These are phyloP conservation scores for Pseudogymnoascus sp. DNA, from an alignment of 2,329 filamentous ascomycete species.

Conservation along the genomic window DNA sequence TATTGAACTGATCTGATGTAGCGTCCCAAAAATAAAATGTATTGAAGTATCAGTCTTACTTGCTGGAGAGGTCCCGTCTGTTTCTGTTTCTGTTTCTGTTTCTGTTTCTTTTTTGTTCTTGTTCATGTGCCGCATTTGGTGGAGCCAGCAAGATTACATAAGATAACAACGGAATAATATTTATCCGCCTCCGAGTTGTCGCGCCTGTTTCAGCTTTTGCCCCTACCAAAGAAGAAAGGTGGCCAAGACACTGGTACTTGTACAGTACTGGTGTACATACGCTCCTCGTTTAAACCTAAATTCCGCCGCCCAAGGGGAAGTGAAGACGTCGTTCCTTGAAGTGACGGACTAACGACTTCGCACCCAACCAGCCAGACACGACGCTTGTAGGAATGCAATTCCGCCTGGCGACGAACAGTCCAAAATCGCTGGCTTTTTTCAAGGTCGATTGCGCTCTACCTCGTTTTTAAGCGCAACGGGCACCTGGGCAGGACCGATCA, in stretches of 20 bases:
- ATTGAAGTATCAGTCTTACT: background rate
- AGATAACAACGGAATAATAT: background rate
- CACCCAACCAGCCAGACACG: slow-evolving; percentile 5
- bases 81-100: too few relatives aligned
- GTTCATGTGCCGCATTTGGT: background rate
- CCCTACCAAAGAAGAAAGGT: slow-evolving; percentile 7
- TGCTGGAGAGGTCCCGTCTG: background rate
- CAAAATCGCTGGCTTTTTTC: slow-evolving; percentile 1
- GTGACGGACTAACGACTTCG: background rate
- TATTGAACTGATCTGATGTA: background rate
- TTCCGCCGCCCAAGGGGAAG: slow-evolving; percentile 6
- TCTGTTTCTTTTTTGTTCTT: background rate
- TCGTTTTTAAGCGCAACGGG: background rate
- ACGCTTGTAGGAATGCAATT: slow-evolving; percentile 7
- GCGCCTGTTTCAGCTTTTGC: slow-evolving; percentile 7
- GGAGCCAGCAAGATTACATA: background rate
- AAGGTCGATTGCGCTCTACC: background rate
- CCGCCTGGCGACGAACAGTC: slow-evolving; percentile 2
- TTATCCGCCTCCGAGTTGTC: background rate
- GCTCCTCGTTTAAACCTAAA: slow-evolving; percentile 9
- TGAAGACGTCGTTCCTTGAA: slow-evolving; percentile 6
- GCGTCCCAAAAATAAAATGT: background rate
- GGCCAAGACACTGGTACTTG: background rate
- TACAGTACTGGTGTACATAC: slow-evolving; percentile 5
- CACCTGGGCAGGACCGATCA: slow-evolving; percentile 9